Percentiles rank a stretch among this genome's conserved stretches.
These are phyloP conservation scores for Saccharum hybrid DNA, from an alignment of 202 grass and related monocot genomes.

Conservation along the genomic window DNA sequence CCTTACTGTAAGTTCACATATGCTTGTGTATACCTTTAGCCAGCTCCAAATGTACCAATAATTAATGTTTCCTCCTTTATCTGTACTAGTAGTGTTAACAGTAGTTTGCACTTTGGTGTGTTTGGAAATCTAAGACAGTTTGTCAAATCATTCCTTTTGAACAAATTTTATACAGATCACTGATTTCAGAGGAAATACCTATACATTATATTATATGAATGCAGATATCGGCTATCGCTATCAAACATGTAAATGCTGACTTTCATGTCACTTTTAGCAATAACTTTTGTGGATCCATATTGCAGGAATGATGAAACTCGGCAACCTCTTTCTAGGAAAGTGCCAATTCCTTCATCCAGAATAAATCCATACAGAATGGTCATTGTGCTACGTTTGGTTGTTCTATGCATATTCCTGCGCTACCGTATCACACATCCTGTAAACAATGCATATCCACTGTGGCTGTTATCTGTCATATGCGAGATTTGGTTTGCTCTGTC, in stretches of 20 bases:
- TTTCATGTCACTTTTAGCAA: conserved; percentile 13
- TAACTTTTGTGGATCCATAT: conserved; percentile 44
- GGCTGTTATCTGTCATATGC: conserved; percentile 95
- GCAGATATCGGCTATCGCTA: neutral
- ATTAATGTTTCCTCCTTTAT: neutral
- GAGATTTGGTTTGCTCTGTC: conserved; percentile 96
- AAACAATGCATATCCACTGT: conserved; percentile 70
- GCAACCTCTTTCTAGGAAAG: conserved; percentile 92
- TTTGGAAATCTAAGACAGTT: neutral
- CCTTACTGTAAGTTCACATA: conserved; percentile 73
- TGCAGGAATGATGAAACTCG: conserved; percentile 95
- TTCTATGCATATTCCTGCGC: conserved; percentile 88
- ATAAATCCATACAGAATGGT: conserved; percentile 99
- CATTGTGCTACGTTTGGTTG: conserved; percentile 82
- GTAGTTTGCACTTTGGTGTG: conserved; percentile 1
- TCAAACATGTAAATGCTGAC: conserved; percentile 11
- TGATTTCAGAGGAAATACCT: neutral
- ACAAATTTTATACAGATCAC: conserved; percentile 8
- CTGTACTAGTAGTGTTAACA: neutral
- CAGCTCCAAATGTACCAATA: conserved; percentile 13
- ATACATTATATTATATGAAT: neutral
- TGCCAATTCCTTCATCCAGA: conserved; percentile 82
- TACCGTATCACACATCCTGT: conserved; percentile 96
- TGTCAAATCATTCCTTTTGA: neutral
- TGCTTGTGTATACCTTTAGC: conserved; percentile 22